Base-by-base conservation (phyloP, 2,329 filamentous ascomycete genomes). In the Fusarium compactum region DNA sequence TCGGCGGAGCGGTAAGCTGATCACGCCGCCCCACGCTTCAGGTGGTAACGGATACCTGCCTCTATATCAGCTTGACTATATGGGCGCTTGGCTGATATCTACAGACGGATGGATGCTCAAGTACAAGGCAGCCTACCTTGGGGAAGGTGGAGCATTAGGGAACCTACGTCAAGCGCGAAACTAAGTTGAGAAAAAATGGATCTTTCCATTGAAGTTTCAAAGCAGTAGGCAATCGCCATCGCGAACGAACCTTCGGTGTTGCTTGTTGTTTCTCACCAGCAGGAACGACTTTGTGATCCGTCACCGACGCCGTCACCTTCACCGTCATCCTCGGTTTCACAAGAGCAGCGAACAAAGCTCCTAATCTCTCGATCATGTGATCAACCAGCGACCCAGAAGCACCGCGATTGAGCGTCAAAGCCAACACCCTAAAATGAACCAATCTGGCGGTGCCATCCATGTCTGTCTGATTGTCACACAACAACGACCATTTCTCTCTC, bases 351-450 rank as follows among this genome's bases (percentile, higher is more conserved):
- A 67, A 61, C 63, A 69, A 51, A 51, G 54, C 41, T 30, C 53
- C 48, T n/a, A 43, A 38, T 54, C 58, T 11, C 57, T 53, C 54
- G 70, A 76, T 75, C 73, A 75, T 74, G 72, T 76, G 73, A 75
- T 75, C 70, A 67, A 24, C 29, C 57, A 58, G 62, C 58, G 62
- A 52, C 62, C 52, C 46, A 65, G 58, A 52, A 47, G 32, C 24
- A 47, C 52, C 22, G 24, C 30, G 43, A 52, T 25, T 64, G 57
- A 62, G 44, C 44, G n/a, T 41, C 30, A 29, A 64, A 58, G 44
- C 61, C 64, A 54, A 64, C 63, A 29, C 67, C 65, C 60, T 60
- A 65, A 63, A 65, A 52, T 60, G 59, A 38, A 65, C 61, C 62
- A 70, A 67, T 66, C 68, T 61, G 65, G 55, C 63, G 52, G 65